Percentiles rank a stretch among this genome's conserved stretches.
phyloP scores from a whole-genome alignment of 2,329 filamentous ascomycete genomes.

The Sporothrix pseudoabietina region DNA sequence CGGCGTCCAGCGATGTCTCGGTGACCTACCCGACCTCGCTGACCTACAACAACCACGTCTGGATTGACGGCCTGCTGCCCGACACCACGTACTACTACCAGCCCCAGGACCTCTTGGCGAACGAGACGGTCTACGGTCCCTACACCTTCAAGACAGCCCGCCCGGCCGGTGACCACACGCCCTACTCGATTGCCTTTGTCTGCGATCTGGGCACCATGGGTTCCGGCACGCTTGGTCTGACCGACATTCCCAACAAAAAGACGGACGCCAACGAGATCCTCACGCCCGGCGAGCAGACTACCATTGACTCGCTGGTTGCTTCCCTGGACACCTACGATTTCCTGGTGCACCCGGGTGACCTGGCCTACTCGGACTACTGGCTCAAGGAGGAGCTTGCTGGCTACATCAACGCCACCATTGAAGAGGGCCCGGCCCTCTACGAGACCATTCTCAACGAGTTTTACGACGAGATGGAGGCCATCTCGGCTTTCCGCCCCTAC shows the following conservation, averaged over 20 bases:
- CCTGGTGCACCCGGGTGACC: constrained; percentile 54
- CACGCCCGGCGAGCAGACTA: constrained; percentile 31
- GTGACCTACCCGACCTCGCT: constrained; percentile 41
- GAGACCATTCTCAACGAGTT: constrained; percentile 56
- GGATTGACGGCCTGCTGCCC: constrained; percentile 45
- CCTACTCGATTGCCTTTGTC: constrained; percentile 52
- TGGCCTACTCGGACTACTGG: constrained; percentile 53
- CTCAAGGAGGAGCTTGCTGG: constrained; percentile 48
- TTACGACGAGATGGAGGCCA: constrained; percentile 50
- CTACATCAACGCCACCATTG: constrained; percentile 34
- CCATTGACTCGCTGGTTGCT: constrained; percentile 29
- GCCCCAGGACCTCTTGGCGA: constrained; percentile 52
- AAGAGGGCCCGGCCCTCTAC: constrained; percentile 51
- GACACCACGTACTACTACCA: constrained; percentile 54
- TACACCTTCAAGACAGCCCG: constrained; percentile 41
- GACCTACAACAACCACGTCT: constrained; percentile 50
- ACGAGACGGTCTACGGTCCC: constrained; percentile 46
- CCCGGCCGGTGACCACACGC: constrained; percentile 46
- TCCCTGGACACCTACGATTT: constrained; percentile 31
- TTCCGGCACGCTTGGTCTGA: constrained; percentile 29
- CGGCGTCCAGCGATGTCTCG: constrained; percentile 38
- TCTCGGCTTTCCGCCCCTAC: constrained; percentile 50
- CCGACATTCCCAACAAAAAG: constrained; percentile 24
- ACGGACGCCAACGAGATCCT: constrained; percentile 28
- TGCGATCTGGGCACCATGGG: constrained; percentile 48